These are phyloP conservation scores for Corymbia maculata DNA, from an alignment of 345 rosid genomes.

Conservation along the genomic window DNA sequence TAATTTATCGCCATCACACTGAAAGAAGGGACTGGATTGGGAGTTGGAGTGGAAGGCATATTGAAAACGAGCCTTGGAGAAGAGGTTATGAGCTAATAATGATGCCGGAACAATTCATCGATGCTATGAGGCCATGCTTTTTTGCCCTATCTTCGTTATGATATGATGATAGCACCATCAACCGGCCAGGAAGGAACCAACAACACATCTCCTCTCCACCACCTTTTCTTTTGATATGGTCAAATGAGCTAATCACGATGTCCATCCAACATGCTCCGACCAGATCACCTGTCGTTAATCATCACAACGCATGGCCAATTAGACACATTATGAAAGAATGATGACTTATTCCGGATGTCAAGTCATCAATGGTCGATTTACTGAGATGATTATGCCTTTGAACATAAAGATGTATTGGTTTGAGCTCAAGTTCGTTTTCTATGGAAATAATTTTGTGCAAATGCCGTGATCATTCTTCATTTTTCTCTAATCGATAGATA, in stretches of 20 bases:
- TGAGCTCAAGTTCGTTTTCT: background rate
- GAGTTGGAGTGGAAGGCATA: background rate
- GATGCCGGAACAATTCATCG: background rate
- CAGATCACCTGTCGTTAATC: background rate
- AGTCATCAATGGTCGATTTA: background rate
- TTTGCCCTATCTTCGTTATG: background rate
- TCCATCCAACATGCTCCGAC: background rate
- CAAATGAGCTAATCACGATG: background rate
- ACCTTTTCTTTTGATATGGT: background rate
- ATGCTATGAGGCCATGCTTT: background rate
- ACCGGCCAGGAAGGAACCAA: background rate
- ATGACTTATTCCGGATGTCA: background rate
- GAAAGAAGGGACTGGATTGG: background rate
- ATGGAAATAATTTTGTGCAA: background rate
- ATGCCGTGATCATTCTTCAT: background rate
- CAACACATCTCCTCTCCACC: background rate
- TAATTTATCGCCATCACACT: background rate
- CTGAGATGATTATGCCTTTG: background rate
- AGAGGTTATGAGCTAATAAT: background rate
- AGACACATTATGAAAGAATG: background rate
- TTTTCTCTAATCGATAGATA: background rate
- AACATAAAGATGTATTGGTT: background rate
- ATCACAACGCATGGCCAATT: background rate
- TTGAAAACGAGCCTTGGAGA: background rate
- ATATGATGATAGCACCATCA: background rate